Evolutionary conservation across 768 basidiomycete species (phyloP).

Genomic region (Phaeotremella skinneri): DNA sequence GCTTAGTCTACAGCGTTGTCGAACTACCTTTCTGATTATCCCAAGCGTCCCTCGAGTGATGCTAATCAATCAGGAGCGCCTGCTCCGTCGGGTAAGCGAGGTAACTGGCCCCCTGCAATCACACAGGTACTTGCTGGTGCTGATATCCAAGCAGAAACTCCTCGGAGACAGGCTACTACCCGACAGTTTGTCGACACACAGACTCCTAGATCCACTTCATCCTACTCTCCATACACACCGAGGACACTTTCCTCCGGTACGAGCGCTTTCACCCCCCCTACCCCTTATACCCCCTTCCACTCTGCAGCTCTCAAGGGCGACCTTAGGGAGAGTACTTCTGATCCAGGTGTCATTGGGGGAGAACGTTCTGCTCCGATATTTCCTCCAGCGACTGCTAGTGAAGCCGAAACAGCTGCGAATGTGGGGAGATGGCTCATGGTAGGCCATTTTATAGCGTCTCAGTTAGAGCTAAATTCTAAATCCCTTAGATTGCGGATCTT

Average conservation of each 20-base stretch:
- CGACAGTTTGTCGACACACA: not conserved
- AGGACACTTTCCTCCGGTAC: not conserved
- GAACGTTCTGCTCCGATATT: not conserved
- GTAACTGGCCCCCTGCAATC: no score
- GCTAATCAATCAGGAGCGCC: no score
- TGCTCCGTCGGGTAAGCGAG: no score
- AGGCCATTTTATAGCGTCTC: not conserved
- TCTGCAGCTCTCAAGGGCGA: not conserved
- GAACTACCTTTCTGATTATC: no score
- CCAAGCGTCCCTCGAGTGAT: no score
- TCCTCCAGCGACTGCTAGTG: not conserved
- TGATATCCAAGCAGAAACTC: no score
- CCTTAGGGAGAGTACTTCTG: not conserved
- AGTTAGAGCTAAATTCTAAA: not conserved
- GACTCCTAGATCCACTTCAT: not conserved
- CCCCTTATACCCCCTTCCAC: not conserved
- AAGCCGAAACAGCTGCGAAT: slow-evolving; percentile 15
- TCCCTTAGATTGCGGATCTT: slow-evolving; percentile 22
- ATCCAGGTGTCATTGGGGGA: not conserved
- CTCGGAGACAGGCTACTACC: not conserved
- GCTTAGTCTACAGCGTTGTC: no score
- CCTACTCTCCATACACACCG: slow-evolving; percentile 12
- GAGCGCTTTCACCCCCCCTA: not conserved
- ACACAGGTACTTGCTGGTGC: no score
- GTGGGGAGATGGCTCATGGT: slow-evolving; percentile 35